Percentiles rank a stretch among this genome's conserved stretches.
phyloP scores from a whole-genome alignment of 441 rosid genomes.

The Flueggea neowawraea region DNA sequence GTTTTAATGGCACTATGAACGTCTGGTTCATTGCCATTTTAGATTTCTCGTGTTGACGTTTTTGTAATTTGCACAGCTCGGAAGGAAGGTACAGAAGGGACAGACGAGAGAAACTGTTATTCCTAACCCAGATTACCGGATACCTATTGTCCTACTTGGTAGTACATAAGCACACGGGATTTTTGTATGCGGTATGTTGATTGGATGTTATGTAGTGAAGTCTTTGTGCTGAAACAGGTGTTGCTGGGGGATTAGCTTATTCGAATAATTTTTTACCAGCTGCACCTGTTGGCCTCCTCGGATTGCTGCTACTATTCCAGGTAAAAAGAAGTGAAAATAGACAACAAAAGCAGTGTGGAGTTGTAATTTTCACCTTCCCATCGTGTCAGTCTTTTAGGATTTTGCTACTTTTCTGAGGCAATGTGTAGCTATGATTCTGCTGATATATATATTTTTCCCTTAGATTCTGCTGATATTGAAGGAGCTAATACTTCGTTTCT shows the following conservation, averaged over 20 bases:
- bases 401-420: too few species aligned
- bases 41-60: slow-evolving; percentile 3
- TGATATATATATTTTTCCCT: too few species aligned
- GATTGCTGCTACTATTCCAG: slow-evolving; percentile 67
- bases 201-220: too few species aligned
- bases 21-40: slow-evolving; percentile 3
- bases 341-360: neutral
- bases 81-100: slow-evolving; percentile 32
- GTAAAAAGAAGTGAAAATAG: slow-evolving; percentile 19
- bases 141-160: slow-evolving; percentile 62
- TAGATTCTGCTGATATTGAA: too few species aligned
- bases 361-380: too few species aligned
- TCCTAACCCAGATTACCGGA: slow-evolving; percentile 71
- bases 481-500: slow-evolving; percentile 20
- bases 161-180: slow-evolving; percentile 2
- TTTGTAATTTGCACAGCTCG: slow-evolving; percentile 46
- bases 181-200: too few species aligned
- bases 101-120: slow-evolving; percentile 49
- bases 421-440: too few species aligned
- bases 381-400: too few species aligned
- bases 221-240: slow-evolving; percentile 36
- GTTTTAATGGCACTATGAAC: neutral
- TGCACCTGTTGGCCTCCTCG: slow-evolving; percentile 66
- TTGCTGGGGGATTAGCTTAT: slow-evolving; percentile 64
- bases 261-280: slow-evolving; percentile 62